Evolutionary conservation across 176 grass and related monocot species (phyloP).

Genomic region (Guadua angustifolia): DNA sequence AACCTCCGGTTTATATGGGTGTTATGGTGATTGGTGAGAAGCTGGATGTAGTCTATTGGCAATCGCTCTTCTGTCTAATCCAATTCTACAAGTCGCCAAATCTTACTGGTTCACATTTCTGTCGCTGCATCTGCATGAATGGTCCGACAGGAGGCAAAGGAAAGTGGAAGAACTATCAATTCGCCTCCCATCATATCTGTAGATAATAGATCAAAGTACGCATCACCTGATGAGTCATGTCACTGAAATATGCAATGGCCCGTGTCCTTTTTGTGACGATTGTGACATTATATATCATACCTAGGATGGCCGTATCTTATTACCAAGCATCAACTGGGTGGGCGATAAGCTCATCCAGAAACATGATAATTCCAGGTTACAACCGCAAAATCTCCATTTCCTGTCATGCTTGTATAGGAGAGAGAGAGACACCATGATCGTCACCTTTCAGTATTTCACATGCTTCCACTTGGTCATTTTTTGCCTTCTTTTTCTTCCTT

Average conservation of each 20-base stretch:
- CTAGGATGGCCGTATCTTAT: neutral
- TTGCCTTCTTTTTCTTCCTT: neutral
- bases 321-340: neutral
- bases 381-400: neutral
- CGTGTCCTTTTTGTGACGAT: neutral
- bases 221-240: too few relatives aligned
- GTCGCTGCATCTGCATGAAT: neutral
- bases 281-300: neutral
- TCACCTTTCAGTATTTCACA: neutral
- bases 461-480: neutral
- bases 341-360: neutral
- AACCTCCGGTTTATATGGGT: neutral
- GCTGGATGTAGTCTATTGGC: neutral
- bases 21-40: slow-evolving; percentile 8
- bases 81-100: neutral
- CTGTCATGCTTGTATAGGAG: neutral
- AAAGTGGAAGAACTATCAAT: neutral
- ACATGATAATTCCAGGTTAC: neutral
- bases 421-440: neutral
- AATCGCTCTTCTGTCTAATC: neutral
- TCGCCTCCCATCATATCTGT: neutral
- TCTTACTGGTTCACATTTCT: neutral
- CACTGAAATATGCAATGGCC: neutral
- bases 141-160: neutral
- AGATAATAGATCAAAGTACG: neutral